Conservation (phyloP, 2,329 filamentous ascomycete species). For the Colletotrichum gigasporum region DNA sequence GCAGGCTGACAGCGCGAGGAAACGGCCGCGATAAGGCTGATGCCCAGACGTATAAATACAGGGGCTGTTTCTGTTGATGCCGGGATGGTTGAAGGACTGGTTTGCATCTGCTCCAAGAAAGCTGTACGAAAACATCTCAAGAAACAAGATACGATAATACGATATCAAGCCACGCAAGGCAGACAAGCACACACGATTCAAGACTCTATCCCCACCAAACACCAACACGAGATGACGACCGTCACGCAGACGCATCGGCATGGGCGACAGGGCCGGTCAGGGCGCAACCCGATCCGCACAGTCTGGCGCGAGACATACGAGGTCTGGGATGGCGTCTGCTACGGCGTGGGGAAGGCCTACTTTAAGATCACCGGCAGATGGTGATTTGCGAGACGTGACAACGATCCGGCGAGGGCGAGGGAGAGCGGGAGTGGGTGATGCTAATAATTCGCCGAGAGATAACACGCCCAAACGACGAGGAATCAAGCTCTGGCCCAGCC, state of each 20-base stretch:
- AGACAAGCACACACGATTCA: too few relatives aligned
- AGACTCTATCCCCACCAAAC: not conserved
- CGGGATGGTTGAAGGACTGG: not conserved
- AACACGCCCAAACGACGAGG: too few relatives aligned
- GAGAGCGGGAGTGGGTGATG: not conserved
- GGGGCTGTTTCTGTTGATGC: too few relatives aligned
- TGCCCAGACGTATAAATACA: not conserved
- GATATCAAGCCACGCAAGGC: too few relatives aligned
- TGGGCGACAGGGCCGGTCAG: slow-evolving; percentile 60
- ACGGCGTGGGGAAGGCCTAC: slow-evolving; percentile 48
- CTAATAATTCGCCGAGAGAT: not conserved
- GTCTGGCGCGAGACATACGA: slow-evolving; percentile 46
- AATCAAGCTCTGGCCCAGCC: too few relatives aligned
- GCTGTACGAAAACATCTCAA: not conserved
- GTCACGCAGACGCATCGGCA: slow-evolving; percentile 70
- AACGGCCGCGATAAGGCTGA: not conserved
- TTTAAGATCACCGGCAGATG: slow-evolving; percentile 40
- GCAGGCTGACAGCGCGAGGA: too few relatives aligned
- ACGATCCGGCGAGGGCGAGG: not conserved
- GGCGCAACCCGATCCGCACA: slow-evolving; percentile 37
- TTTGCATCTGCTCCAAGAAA: not conserved
- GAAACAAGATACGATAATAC: too few relatives aligned
- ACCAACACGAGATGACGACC: slow-evolving; percentile 56
- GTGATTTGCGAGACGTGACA: not conserved
- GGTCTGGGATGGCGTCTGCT: slow-evolving; percentile 50